A percentile compares a stretch with the other conserved stretches of the same genome.
Conservation (phyloP, 257 asterid genomes). For the Fraxinus americana region DNA sequence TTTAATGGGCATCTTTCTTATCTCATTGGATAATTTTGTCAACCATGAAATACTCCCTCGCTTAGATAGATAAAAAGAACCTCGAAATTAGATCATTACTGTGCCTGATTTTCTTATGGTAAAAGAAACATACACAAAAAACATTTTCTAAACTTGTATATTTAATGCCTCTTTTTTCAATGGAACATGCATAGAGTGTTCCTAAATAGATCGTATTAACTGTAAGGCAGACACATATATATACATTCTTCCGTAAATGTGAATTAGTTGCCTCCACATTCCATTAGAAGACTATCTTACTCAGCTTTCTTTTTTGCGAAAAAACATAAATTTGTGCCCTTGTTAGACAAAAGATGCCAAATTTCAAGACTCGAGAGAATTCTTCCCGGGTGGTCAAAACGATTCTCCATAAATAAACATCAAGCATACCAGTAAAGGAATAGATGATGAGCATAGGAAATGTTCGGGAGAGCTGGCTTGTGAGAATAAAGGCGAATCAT, state of each 20-base stretch:
- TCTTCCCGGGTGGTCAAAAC: conserved; percentile 10
- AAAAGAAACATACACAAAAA: background rate
- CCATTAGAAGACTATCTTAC: background rate
- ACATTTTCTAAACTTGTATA: background rate
- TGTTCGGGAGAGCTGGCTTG: conserved; percentile 30
- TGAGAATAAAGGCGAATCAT: conserved; percentile 37
- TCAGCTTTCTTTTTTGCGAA: background rate
- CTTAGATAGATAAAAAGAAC: background rate
- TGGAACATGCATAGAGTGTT: background rate
- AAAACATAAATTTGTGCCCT: background rate
- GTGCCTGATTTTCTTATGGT: background rate
- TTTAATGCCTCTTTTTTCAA: background rate
- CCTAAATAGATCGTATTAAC: conserved; percentile 4
- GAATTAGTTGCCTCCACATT: background rate
- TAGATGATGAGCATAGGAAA: conserved; percentile 41
- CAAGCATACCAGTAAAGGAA: conserved; percentile 54
- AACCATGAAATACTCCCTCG: background rate
- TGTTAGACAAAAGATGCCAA: background rate
- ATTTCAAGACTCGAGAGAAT: conserved; percentile 5
- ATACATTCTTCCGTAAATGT: background rate
- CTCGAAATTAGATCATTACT: background rate
- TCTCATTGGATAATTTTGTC: background rate
- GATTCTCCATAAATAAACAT: conserved; percentile 21
- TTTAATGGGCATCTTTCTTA: background rate
- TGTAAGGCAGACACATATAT: background rate